Percentiles rank a stretch among this genome's conserved stretches.
Conservation (phyloP, 2,329 filamentous ascomycete species). For the Dendrostoma leiphaemia region DNA sequence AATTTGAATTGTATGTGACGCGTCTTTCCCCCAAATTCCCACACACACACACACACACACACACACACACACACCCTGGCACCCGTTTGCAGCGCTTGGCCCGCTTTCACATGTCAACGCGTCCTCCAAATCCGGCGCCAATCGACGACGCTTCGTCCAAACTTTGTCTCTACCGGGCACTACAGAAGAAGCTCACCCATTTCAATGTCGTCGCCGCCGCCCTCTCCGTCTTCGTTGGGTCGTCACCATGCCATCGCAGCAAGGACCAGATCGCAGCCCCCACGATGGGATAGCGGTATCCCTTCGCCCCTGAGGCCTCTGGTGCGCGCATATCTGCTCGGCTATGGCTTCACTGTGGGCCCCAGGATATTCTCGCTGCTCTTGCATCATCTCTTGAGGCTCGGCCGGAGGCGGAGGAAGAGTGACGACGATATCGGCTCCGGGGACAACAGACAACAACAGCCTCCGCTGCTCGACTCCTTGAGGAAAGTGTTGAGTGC, state of each 20-base stretch:
- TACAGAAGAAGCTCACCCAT: not conserved
- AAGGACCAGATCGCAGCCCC: not conserved
- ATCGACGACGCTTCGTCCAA: not conserved
- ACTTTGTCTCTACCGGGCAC: no score
- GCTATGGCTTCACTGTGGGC: conserved; percentile 58
- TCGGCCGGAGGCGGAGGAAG: conserved; percentile 26
- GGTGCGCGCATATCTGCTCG: conserved; percentile 58
- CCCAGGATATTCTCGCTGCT: conserved; percentile 56
- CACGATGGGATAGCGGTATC: conserved; percentile 32
- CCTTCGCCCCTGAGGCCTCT: conserved; percentile 54
- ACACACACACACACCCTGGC: no score
- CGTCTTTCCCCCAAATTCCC: no score
- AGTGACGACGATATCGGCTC: conserved; percentile 31
- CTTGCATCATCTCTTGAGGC: conserved; percentile 40
- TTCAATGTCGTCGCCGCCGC: not conserved
- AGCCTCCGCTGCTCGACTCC: conserved; percentile 31
- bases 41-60: no score
- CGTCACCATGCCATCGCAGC: not conserved
- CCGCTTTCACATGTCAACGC: conserved; percentile 3
- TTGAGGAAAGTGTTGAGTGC: conserved; percentile 43
- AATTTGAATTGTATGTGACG: no score
- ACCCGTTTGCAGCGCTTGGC: no score
- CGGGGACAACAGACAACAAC: conserved; percentile 27
- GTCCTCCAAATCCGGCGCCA: no score
- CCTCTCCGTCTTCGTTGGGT: not conserved